Evolutionary conservation across 805 yeast genomes (phyloP).

Genomic region (Barnettozyma californica): DNA sequence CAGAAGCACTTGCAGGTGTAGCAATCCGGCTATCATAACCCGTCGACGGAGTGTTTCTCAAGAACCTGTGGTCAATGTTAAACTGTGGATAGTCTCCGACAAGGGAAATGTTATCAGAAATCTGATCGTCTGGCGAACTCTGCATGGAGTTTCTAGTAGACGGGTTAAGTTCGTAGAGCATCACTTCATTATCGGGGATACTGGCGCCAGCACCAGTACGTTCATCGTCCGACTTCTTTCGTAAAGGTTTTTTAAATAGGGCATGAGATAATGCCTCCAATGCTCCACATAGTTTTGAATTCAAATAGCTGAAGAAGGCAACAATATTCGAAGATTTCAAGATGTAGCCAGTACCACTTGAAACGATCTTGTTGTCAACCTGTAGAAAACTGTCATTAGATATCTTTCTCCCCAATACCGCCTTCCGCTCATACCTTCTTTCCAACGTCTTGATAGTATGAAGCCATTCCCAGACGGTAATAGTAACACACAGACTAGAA

Average conservation of each 20-base stretch:
- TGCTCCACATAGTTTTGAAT: constrained; percentile 1
- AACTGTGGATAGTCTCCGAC: constrained; percentile 24
- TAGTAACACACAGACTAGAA: constrained; percentile 43
- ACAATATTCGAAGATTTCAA: constrained; percentile 18
- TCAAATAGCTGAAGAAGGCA: constrained; percentile 10
- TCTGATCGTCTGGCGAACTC: constrained; percentile 1
- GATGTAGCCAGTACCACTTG: constrained; percentile 12
- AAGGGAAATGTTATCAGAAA: constrained; percentile 12
- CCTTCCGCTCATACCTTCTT: constrained; percentile 44
- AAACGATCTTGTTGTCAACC: constrained; percentile 5
- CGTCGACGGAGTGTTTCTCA: constrained; percentile 24
- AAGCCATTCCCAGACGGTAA: constrained; percentile 65
- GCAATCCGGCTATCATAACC: constrained; percentile 11
- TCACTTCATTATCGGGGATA: background rate
- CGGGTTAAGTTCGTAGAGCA: constrained; percentile 7
- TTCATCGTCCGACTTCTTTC: background rate
- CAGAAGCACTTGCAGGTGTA: constrained; percentile 9
- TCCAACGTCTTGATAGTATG: constrained; percentile 48
- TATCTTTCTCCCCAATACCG: constrained; percentile 59
- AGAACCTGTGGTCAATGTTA: constrained; percentile 23
- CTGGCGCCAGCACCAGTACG: background rate
- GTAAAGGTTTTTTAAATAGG: background rate
- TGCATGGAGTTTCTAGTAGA: constrained; percentile 1
- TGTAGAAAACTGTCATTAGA: constrained; percentile 36
- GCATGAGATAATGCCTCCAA: background rate